A percentile compares a stretch with the other conserved stretches of the same genome.
phyloP scores from a whole-genome alignment of 208 protist species.

The Leishmania gerbilli region DNA sequence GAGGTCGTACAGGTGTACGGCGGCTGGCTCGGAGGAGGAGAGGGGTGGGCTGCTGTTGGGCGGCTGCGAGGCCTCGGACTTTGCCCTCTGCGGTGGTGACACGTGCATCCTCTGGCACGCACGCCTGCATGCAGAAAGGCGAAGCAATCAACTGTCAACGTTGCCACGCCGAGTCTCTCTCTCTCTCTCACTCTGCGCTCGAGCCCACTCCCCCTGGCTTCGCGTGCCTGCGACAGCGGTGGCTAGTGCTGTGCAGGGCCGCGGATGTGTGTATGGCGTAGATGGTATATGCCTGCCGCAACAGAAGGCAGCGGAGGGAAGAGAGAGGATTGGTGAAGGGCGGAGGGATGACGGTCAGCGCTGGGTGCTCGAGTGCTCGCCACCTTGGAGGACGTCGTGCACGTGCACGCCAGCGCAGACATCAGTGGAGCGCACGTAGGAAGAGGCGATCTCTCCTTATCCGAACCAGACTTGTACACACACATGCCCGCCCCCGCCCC shows the following conservation, averaged over 20 bases:
- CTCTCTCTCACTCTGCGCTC: neutral
- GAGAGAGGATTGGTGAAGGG: neutral
- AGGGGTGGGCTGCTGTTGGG: neutral
- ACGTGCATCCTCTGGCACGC: neutral
- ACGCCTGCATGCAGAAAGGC: neutral
- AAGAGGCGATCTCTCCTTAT: neutral
- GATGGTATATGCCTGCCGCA: neutral
- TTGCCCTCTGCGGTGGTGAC: neutral
- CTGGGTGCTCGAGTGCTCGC: neutral
- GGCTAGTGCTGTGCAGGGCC: neutral
- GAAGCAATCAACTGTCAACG: neutral
- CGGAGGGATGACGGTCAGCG: neutral
- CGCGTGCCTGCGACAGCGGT: neutral
- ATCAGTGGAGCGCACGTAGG: neutral
- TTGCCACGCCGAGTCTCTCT: neutral
- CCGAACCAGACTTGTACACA: neutral
- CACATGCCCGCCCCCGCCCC: neutral
- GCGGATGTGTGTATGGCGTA: neutral
- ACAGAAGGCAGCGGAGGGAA: neutral
- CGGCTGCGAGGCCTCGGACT: neutral
- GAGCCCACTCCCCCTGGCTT: neutral
- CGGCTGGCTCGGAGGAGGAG: constrained; percentile 5
- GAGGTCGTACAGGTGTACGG: constrained; percentile 35
- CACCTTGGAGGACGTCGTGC: neutral
- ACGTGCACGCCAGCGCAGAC: neutral